Percentiles rank a stretch among this genome's conserved stretches.
Conservation (phyloP, 2,329 filamentous ascomycete genomes). For the Penicillium sp. region DNA sequence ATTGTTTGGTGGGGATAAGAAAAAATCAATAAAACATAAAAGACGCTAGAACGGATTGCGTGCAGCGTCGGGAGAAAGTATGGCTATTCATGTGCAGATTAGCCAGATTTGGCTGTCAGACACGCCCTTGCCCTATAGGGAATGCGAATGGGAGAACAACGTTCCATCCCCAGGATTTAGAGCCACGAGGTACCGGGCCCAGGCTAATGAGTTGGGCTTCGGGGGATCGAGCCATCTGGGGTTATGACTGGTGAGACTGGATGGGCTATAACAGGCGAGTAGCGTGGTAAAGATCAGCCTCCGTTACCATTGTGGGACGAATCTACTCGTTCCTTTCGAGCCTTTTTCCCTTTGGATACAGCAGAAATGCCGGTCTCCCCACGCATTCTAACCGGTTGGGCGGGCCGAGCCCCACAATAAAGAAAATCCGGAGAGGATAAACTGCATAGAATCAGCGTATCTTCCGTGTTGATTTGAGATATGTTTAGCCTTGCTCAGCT, state of each 20-base stretch:
- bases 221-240: background rate
- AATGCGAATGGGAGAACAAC: background rate
- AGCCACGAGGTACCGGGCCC: background rate
- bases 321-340: background rate
- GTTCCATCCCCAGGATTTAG: background rate
- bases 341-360: background rate
- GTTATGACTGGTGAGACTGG: background rate
- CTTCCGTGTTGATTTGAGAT: constrained; percentile 4
- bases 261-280: background rate
- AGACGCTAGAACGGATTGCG: background rate
- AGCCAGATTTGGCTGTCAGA: background rate
- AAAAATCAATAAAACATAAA: background rate
- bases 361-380: background rate
- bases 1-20: background rate
- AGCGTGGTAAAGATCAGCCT: background rate
- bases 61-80: background rate
- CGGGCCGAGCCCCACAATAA: constrained; percentile 11
- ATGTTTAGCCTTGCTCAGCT: background rate
- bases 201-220: background rate
- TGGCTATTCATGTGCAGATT: background rate
- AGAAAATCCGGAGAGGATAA: background rate
- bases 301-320: background rate
- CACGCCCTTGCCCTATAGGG: background rate
- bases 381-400: background rate
- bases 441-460: background rate